These are phyloP conservation scores for Mrakia blollopis DNA, from an alignment of 768 basidiomycete genomes.

Conservation along the genomic window DNA sequence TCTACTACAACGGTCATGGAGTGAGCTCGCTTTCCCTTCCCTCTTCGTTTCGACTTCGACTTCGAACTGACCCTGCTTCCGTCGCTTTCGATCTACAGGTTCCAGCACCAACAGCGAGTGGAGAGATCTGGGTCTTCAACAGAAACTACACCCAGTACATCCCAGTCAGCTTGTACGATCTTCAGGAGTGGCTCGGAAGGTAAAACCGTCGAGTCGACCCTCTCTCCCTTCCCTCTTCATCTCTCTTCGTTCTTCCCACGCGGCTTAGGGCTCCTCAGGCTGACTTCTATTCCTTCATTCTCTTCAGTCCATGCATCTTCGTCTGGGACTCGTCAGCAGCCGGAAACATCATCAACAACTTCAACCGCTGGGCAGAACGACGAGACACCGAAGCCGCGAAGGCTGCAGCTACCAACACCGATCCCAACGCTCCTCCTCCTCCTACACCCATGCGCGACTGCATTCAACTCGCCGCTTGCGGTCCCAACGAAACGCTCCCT, in stretches of 20 bases:
- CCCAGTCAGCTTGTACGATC: slow-evolving; percentile 86
- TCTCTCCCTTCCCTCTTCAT: not conserved
- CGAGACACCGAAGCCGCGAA: slow-evolving; percentile 45
- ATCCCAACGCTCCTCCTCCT: slow-evolving; percentile 19
- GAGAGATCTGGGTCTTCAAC: slow-evolving; percentile 99
- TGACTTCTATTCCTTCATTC: not conserved
- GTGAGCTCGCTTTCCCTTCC: slow-evolving; percentile 51
- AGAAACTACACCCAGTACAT: slow-evolving; percentile 96
- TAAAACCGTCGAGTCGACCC: slow-evolving; percentile 33
- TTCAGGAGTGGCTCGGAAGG: slow-evolving; percentile 82
- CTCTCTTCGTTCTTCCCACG: not conserved
- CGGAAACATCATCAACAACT: slow-evolving; percentile 85
- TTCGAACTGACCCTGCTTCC: not conserved
- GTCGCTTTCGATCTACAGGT: not conserved
- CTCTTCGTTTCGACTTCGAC: not conserved
- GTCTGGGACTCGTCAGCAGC: slow-evolving; percentile 99
- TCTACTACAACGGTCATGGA: slow-evolving; percentile 98
- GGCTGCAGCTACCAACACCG: slow-evolving; percentile 31
- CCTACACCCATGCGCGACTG: slow-evolving; percentile 52
- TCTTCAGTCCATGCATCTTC: slow-evolving; percentile 79
- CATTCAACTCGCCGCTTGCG: slow-evolving; percentile 91
- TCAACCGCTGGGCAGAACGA: slow-evolving; percentile 54
- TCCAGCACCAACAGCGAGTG: slow-evolving; percentile 67
- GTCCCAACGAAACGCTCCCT: slow-evolving; percentile 82
- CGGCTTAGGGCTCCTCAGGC: not conserved